Conservation (phyloP, 805 yeast genomes). For the Saturnispora zaruensis region DNA sequence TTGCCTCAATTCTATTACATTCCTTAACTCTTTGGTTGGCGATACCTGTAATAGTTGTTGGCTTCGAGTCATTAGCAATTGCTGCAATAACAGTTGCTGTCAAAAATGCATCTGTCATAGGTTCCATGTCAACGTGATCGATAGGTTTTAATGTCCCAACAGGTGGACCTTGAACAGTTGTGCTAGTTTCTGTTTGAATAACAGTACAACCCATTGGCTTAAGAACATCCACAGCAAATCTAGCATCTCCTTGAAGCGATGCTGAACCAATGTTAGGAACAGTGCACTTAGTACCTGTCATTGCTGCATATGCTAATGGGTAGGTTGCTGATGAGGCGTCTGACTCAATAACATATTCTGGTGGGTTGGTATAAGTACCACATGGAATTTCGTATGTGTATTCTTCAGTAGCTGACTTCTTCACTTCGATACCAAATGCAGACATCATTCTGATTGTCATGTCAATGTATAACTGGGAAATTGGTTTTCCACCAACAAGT, state of each 20-base stretch:
- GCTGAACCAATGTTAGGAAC: slow-evolving; percentile 89
- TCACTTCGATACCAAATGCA: slow-evolving; percentile 74
- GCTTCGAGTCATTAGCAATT: slow-evolving; percentile 46
- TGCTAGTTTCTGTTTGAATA: slow-evolving; percentile 70
- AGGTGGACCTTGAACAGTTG: slow-evolving; percentile 88
- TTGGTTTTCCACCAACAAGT: slow-evolving; percentile 93
- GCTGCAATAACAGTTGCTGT: slow-evolving; percentile 98
- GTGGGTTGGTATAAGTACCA: slow-evolving; percentile 72
- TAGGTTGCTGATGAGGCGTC: slow-evolving; percentile 98
- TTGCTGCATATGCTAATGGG: slow-evolving; percentile 94
- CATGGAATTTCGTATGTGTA: slow-evolving; percentile 87
- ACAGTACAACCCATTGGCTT: slow-evolving; percentile 94
- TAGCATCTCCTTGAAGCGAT: slow-evolving; percentile 94
- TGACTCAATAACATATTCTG: slow-evolving; percentile 82
- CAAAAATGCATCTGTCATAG: slow-evolving; percentile 97
- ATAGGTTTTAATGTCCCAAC: slow-evolving; percentile 61
- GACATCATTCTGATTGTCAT: slow-evolving; percentile 97
- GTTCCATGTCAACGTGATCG: slow-evolving; percentile 88
- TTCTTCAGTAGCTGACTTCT: slow-evolving; percentile 57
- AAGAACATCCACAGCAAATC: slow-evolving; percentile 89
- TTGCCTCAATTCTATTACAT: slow-evolving; percentile 92
- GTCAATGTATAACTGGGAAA: slow-evolving; percentile 89
- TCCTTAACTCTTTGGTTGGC: slow-evolving; percentile 98
- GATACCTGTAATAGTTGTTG: slow-evolving; percentile 85
- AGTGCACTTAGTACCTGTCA: slow-evolving; percentile 88